Conservation (phyloP, 306 rosid species). For the Rosa multiflora region DNA sequence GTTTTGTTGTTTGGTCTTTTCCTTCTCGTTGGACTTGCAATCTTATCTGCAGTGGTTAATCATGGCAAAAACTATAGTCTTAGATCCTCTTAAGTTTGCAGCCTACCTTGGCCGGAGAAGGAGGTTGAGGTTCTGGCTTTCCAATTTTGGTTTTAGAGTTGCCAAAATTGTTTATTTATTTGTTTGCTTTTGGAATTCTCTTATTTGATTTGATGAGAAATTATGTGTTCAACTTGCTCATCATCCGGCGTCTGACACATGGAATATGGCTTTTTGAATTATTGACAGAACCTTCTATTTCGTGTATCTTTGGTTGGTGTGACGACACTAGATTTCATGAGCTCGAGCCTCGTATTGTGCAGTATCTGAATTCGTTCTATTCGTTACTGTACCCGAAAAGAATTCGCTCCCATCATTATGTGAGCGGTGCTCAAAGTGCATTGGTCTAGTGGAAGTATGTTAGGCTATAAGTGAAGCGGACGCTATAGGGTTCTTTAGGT, state of each 20-base stretch:
- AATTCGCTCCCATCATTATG: neutral
- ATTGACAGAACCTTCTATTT: neutral
- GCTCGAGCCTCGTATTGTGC: neutral
- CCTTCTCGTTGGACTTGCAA: neutral
- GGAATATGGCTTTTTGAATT: neutral
- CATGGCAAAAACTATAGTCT: conserved; percentile 6
- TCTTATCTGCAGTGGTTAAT: conserved; percentile 8
- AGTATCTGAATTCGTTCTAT: neutral
- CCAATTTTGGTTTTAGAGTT: conserved; percentile 7
- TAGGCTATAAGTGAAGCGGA: no score
- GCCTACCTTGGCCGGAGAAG: neutral
- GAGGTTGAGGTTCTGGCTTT: neutral
- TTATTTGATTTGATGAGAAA: neutral
- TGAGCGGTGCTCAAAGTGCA: no score
- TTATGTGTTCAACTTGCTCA: neutral
- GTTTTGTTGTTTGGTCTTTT: neutral
- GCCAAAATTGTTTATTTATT: neutral
- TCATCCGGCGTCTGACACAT: neutral
- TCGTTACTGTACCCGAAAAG: neutral
- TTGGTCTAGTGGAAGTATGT: no score
- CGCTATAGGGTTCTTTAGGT: no score
- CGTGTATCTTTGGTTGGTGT: neutral
- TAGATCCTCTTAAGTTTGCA: neutral
- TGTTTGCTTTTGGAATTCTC: neutral
- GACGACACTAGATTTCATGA: neutral